Conservation (phyloP, 2,329 filamentous ascomycete species). For the Scorias spongiosa region DNA sequence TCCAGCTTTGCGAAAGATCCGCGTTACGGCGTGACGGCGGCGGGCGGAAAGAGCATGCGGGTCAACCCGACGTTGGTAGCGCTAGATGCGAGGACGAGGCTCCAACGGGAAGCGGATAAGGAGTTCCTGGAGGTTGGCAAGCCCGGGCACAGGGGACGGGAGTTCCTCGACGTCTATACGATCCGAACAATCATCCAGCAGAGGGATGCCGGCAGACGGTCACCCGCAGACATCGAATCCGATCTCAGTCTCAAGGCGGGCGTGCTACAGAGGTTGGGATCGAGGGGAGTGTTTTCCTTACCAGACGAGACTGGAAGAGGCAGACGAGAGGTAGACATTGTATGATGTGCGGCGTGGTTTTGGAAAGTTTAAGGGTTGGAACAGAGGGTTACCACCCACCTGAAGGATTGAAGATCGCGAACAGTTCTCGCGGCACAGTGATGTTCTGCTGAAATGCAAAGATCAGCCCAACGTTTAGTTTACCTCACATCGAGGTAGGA, state of each 20-base stretch:
- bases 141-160: slow-evolving; percentile 25
- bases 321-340: slow-evolving; percentile 16
- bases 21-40: slow-evolving; percentile 1
- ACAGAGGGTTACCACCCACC: too few relatives aligned
- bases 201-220: slow-evolving; percentile 17
- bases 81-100: slow-evolving; percentile 34
- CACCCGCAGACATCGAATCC: slow-evolving; percentile 17
- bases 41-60: slow-evolving; percentile 19
- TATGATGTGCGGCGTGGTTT: too few relatives aligned
- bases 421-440: too few relatives aligned
- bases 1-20: slow-evolving; percentile 14
- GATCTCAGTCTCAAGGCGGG: slow-evolving; percentile 20
- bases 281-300: slow-evolving; percentile 16
- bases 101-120: slow-evolving; percentile 37
- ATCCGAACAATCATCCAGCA: slow-evolving; percentile 22
- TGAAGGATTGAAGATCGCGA: too few relatives aligned
- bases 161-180: slow-evolving; percentile 29
- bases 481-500: too few relatives aligned
- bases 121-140: slow-evolving; percentile 34
- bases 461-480: too few relatives aligned
- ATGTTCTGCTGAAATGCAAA: too few relatives aligned
- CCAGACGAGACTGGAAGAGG: slow-evolving; percentile 16
- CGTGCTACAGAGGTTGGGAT: slow-evolving; percentile 18
- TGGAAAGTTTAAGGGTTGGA: too few relatives aligned
- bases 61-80: slow-evolving; percentile 41